Conservation (phyloP, 768 basidiomycete species). For the Leccinum longicurvipes region DNA sequence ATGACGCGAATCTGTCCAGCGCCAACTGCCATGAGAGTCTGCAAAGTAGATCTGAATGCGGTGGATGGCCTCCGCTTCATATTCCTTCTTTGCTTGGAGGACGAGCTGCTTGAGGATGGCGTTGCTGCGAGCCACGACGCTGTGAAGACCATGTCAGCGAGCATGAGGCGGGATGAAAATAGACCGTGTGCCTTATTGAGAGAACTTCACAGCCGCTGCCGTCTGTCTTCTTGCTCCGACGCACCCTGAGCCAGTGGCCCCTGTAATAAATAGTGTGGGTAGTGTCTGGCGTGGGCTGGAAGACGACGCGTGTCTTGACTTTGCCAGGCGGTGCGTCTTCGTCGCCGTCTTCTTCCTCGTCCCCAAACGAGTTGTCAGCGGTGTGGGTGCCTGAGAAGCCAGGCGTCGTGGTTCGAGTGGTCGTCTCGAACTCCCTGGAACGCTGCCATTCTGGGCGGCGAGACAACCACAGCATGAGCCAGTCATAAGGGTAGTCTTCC, state of each 20-base stretch:
- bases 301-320: slow-evolving; percentile 76
- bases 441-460: slow-evolving; percentile 86
- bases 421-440: slow-evolving; percentile 86
- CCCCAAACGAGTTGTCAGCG: slow-evolving; percentile 55
- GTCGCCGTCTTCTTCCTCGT: slow-evolving; percentile 44
- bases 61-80: slow-evolving; percentile 83
- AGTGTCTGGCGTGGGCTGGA: slow-evolving; percentile 85
- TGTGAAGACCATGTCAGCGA: slow-evolving; percentile 28
- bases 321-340: slow-evolving; percentile 53
- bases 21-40: slow-evolving; percentile 84
- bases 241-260: slow-evolving; percentile 80
- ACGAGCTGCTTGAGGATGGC: slow-evolving; percentile 85
- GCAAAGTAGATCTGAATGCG: slow-evolving; percentile 89
- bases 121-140: slow-evolving; percentile 82
- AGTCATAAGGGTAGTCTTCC: slow-evolving; percentile 88
- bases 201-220: slow-evolving; percentile 69
- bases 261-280: slow-evolving; percentile 87
- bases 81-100: slow-evolving; percentile 84
- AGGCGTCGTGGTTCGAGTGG: slow-evolving; percentile 67
- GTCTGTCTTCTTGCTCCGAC: slow-evolving; percentile 65
- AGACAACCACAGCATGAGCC: slow-evolving; percentile 89
- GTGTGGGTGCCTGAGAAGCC: slow-evolving; percentile 47
- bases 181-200: slow-evolving; percentile 58
- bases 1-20: slow-evolving; percentile 83
- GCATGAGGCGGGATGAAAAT: slow-evolving; percentile 12